A percentile compares a stretch with the other conserved stretches of the same genome.
Conservation (phyloP, 441 rosid species). For the Syzygium malaccense region DNA sequence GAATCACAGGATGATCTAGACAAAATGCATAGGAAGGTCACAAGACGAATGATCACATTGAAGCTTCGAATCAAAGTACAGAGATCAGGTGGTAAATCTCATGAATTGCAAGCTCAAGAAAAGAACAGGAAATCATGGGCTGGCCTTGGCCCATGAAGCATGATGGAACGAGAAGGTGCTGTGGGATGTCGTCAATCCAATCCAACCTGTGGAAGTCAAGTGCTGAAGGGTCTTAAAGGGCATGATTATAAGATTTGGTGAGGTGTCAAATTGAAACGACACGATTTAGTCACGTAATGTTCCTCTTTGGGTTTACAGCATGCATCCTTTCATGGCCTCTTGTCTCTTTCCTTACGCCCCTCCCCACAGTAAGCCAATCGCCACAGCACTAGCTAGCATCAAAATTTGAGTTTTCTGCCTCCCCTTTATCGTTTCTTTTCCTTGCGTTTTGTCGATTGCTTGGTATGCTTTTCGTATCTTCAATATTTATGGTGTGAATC, state of each 20-base stretch:
- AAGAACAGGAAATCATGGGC: neutral
- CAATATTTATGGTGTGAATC: neutral
- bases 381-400: neutral
- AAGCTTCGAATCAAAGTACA: neutral
- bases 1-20: neutral
- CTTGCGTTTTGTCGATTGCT: neutral
- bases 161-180: neutral
- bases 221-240: neutral
- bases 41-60: neutral
- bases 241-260: neutral
- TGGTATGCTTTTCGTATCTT: neutral
- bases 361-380: neutral
- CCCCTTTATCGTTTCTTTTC: neutral
- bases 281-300: neutral
- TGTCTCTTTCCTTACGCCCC: neutral
- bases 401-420: neutral
- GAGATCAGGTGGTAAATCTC: neutral
- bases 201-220: neutral
- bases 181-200: neutral
- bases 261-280: slow-evolving; percentile 9
- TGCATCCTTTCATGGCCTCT: neutral
- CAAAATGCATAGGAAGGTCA: neutral
- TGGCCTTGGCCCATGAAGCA: neutral
- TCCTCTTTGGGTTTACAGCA: slow-evolving; percentile 2
- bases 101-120: neutral